Conservation (phyloP, 805 yeast species). For the Priceomyces fermenticarens region DNA sequence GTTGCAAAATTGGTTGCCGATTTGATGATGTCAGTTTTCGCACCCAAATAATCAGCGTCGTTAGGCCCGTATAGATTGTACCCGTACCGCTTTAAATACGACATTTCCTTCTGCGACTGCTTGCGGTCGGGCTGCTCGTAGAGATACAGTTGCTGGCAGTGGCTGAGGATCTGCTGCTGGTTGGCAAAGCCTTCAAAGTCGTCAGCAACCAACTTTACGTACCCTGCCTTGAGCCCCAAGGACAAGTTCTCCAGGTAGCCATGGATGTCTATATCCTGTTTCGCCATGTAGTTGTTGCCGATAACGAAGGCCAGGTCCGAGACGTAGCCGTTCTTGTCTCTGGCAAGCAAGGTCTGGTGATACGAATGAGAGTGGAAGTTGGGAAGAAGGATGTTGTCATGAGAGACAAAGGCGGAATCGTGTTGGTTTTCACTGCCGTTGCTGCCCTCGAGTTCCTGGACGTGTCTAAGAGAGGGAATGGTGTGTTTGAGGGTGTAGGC, state of each 20-base stretch:
- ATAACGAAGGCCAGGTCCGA: conserved; percentile 31
- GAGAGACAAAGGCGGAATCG: conserved; percentile 31
- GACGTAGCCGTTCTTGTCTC: conserved; percentile 33
- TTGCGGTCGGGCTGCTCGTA: no score
- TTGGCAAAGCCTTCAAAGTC: conserved; percentile 27
- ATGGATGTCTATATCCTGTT: conserved; percentile 11
- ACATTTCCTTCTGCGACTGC: conserved; percentile 10
- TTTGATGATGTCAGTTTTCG: conserved; percentile 12
- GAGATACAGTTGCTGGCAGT: conserved; percentile 13
- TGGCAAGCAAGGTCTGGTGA: conserved; percentile 34
- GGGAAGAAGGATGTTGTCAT: conserved; percentile 35
- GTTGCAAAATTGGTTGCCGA: conserved; percentile 12
- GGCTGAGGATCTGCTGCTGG: conserved; percentile 37
- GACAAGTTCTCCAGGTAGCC: conserved; percentile 11
- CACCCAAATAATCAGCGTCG: conserved; percentile 10
- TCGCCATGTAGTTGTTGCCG: conserved; percentile 30
- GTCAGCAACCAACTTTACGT: conserved; percentile 20
- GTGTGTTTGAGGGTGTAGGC: conserved; percentile 16
- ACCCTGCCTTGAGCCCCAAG: conserved; percentile 29
- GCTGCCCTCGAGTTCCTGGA: conserved; percentile 15
- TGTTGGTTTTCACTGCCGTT: not conserved
- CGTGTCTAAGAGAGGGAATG: conserved; percentile 14
- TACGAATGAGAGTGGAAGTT: conserved; percentile 32
- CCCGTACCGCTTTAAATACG: conserved; percentile 29
- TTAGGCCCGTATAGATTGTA: conserved; percentile 35